A percentile compares a stretch with the other conserved stretches of the same genome.
phyloP scores from a whole-genome alignment of 345 rosid genomes.

The Rhodamnia rubescens region DNA sequence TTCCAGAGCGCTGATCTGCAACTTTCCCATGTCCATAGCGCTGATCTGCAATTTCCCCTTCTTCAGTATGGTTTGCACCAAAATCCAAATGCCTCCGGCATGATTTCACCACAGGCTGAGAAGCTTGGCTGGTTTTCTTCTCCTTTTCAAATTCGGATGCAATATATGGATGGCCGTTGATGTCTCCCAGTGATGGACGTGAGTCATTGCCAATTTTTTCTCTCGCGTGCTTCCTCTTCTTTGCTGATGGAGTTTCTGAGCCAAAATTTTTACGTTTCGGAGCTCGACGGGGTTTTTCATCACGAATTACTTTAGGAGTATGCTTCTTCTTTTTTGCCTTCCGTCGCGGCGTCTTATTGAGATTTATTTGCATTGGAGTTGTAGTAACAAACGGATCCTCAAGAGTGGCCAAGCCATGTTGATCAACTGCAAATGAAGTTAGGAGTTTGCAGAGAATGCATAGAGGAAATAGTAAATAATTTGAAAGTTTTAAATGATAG shows the following conservation, averaged over 20 bases:
- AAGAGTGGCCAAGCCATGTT: not conserved
- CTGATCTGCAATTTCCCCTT: not conserved
- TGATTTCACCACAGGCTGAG: not conserved
- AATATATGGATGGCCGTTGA: not conserved
- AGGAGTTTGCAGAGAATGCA: not conserved
- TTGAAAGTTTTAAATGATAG: not conserved
- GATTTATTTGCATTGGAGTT: conserved; percentile 2
- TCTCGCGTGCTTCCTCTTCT: not conserved
- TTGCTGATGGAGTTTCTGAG: not conserved
- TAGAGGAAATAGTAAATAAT: no score
- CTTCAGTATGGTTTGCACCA: not conserved
- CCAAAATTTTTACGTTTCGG: conserved; percentile 4
- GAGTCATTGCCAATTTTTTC: not conserved
- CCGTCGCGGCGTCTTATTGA: conserved; percentile 2
- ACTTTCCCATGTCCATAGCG: not conserved
- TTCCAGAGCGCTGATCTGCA: not conserved
- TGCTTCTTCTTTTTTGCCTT: conserved; percentile 14
- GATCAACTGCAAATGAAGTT: not conserved
- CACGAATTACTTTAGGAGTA: conserved; percentile 16
- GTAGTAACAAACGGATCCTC: not conserved
- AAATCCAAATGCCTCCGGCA: not conserved
- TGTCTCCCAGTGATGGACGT: not conserved
- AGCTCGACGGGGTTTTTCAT: not conserved
- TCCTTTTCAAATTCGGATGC: not conserved
- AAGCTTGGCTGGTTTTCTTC: not conserved